Evolutionary conservation across 202 grass and related monocot genomes (phyloP).

Genomic region (Digitaria exilis): DNA sequence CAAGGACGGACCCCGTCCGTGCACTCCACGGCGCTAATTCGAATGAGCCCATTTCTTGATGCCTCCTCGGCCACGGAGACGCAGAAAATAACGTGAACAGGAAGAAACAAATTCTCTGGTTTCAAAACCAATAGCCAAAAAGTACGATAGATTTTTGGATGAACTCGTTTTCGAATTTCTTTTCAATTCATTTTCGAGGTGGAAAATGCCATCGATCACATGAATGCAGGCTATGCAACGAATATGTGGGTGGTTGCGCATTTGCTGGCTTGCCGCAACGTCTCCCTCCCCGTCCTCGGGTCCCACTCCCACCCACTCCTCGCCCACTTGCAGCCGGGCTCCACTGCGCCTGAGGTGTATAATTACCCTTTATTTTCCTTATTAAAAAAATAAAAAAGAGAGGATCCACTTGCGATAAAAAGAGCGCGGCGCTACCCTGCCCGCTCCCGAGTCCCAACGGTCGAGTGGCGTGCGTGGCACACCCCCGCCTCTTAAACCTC

Average conservation of each 20-base stretch:
- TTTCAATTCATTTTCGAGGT: neutral
- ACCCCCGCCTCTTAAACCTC: conserved; percentile 43
- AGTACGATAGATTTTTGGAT: neutral
- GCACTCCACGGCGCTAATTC: neutral
- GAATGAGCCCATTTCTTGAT: neutral
- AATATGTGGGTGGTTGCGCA: neutral
- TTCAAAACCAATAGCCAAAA: neutral
- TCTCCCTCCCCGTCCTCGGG: neutral
- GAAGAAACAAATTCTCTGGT: neutral
- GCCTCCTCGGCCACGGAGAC: neutral
- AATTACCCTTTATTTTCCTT: neutral
- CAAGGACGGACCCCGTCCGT: neutral
- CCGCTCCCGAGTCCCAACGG: conserved; percentile 54
- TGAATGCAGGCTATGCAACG: neutral
- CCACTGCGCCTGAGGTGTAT: neutral
- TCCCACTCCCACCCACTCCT: neutral
- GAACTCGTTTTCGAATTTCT: neutral
- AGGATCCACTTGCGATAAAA: conserved; percentile 8
- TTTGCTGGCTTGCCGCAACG: neutral
- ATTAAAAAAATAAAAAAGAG: too few species aligned
- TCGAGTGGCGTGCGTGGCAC: conserved; percentile 22
- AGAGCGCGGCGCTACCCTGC: conserved; percentile 5
- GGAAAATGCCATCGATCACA: neutral
- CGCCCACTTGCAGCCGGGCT: neutral
- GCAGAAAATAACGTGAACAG: neutral